Evolutionary conservation across 495 filamentous ascomycete species (phyloP).

Genomic region (Daldinia childiae): DNA sequence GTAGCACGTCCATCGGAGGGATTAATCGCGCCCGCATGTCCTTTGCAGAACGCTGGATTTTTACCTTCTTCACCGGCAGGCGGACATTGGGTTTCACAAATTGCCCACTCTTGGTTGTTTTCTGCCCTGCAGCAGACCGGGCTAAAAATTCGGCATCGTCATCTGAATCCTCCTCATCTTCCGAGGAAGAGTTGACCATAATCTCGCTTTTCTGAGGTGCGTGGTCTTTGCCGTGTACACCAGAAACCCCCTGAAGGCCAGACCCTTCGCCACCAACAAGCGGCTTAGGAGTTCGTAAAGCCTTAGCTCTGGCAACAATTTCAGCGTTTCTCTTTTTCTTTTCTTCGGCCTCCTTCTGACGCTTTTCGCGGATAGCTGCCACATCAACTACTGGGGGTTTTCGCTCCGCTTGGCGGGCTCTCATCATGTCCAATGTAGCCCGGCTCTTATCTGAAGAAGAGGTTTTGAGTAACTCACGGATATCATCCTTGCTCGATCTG

Average conservation of each 20-base stretch:
- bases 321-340: conserved; percentile 75
- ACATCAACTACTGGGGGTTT: conserved; percentile 50
- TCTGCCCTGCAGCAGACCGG: conserved; percentile 56
- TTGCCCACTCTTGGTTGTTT: conserved; percentile 43
- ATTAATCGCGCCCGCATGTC: conserved; percentile 94
- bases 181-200: conserved; percentile 88
- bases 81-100: conserved; percentile 64
- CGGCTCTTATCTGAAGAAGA: conserved; percentile 48
- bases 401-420: conserved; percentile 41
- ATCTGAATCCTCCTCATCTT: conserved; percentile 73
- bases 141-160: conserved; percentile 60
- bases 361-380: conserved; percentile 70
- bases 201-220: conserved; percentile 76
- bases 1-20: conserved; percentile 85
- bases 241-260: conserved; percentile 73
- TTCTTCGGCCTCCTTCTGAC: conserved; percentile 75
- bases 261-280: conserved; percentile 78
- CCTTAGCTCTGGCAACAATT: conserved; percentile 71
- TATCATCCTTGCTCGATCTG: conserved; percentile 43
- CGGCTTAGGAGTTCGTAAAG: conserved; percentile 64
- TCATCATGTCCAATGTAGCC: conserved; percentile 52
- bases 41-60: conserved; percentile 78
- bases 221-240: conserved; percentile 83
- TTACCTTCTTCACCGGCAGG: conserved; percentile 81
- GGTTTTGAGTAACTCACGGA: conserved; percentile 52